A percentile compares a stretch with the other conserved stretches of the same genome.
phyloP scores from a whole-genome alignment of 1,139 yeast genomes.

The Hansenula lynferdii region DNA sequence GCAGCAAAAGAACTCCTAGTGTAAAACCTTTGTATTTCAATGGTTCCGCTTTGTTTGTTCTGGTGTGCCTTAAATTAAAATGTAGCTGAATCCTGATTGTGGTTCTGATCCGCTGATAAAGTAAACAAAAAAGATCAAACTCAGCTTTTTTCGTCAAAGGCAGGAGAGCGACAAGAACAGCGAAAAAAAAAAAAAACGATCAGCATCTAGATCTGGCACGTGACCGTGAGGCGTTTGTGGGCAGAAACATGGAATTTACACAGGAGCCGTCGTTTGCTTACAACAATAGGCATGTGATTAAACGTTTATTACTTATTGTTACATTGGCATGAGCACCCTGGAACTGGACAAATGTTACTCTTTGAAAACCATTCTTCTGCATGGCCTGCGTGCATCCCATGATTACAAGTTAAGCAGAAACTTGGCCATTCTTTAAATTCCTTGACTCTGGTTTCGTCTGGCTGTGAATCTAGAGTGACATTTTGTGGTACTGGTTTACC shows the following conservation, averaged over 20 bases:
- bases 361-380: slow-evolving; percentile 94
- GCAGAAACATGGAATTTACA: neutral
- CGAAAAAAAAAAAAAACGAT: neutral
- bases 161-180: neutral
- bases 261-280: too few relatives aligned
- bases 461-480: slow-evolving; percentile 9
- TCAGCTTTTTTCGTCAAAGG: neutral
- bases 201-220: neutral
- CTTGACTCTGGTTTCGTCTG: slow-evolving; percentile 13
- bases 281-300: too few relatives aligned
- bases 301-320: slow-evolving; percentile 33
- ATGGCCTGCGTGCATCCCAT: slow-evolving; percentile 92
- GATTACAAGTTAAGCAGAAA: slow-evolving; percentile 86
- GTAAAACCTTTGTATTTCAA: too few relatives aligned
- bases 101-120: slow-evolving; percentile 1
- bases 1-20: too few relatives aligned
- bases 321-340: slow-evolving; percentile 85
- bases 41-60: too few relatives aligned
- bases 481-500: slow-evolving; percentile 63
- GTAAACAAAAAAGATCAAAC: neutral
- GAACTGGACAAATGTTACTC: slow-evolving; percentile 89
- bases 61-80: too few relatives aligned
- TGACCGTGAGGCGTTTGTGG: neutral
- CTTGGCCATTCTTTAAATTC: slow-evolving; percentile 74
- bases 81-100: neutral